Percentiles rank a stretch among this genome's conserved stretches.
Evolutionary conservation across 345 rosid genomes (phyloP).

Genomic region (Lumnitzera littorea): DNA sequence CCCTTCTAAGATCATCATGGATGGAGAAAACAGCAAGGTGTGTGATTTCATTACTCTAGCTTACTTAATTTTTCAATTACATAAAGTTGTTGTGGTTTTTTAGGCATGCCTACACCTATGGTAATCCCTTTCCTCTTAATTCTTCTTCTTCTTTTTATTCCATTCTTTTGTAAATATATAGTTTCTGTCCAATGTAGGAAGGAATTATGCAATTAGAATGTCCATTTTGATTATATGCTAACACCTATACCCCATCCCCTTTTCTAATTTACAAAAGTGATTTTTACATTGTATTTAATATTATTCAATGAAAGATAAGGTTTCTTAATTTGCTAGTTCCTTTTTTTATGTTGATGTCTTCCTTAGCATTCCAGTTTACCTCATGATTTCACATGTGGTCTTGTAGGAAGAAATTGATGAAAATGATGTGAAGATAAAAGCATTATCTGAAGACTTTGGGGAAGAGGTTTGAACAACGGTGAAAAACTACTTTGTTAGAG

Average conservation of each 20-base stretch:
- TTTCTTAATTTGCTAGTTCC: background rate
- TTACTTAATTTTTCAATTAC: background rate
- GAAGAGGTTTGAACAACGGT: conserved; percentile 9
- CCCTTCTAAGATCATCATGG: conserved; percentile 37
- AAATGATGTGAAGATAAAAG: conserved; percentile 8
- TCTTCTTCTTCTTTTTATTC: too few relatives aligned
- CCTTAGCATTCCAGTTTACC: background rate
- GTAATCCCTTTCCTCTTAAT: too few relatives aligned
- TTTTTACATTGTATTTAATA: background rate
- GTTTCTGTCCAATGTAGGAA: too few relatives aligned
- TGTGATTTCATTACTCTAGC: background rate
- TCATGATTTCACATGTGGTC: background rate
- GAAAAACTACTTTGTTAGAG: too few relatives aligned
- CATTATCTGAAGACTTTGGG: conserved; percentile 26
- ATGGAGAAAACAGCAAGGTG: conserved; percentile 24
- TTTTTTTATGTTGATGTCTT: background rate
- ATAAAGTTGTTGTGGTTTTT: too few relatives aligned
- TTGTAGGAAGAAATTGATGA: too few relatives aligned
- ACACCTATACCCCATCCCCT: too few relatives aligned
- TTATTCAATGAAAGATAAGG: background rate
- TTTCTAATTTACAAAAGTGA: background rate
- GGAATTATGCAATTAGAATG: too few relatives aligned
- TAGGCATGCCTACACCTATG: too few relatives aligned
- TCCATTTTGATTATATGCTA: too few relatives aligned
- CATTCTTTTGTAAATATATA: too few relatives aligned